A percentile compares a stretch with the other conserved stretches of the same genome.
These are phyloP conservation scores for Pseudozyma tsukubaensis DNA, from an alignment of 1,284 basidiomycete genomes.

Conservation along the genomic window DNA sequence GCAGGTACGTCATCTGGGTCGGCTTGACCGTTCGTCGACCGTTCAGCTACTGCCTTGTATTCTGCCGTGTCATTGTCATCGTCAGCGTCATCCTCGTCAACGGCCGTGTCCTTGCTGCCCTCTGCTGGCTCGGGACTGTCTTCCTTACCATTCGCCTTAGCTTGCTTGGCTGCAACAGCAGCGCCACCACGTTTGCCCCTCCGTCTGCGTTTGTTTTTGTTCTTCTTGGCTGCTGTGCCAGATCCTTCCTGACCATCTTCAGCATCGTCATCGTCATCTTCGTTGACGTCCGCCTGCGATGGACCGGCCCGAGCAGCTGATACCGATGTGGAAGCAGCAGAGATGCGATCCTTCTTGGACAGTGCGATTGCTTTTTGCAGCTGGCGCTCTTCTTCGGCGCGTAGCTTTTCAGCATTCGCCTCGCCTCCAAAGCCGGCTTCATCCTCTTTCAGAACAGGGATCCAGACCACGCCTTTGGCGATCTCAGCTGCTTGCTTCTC, in stretches of 20 bases:
- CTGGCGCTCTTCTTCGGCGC: constrained; percentile 36
- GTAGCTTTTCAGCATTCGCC: constrained; percentile 22
- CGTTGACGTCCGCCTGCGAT: constrained; percentile 11
- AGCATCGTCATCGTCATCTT: constrained; percentile 32
- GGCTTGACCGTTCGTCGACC: constrained; percentile 1
- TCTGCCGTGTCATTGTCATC: constrained; percentile 11
- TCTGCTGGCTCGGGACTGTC: constrained; percentile 47
- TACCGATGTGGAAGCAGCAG: not conserved
- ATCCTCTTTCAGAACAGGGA: constrained; percentile 53
- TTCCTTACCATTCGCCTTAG: constrained; percentile 74
- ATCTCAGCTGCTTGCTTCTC: constrained; percentile 46
- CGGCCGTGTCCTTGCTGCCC: constrained; percentile 69
- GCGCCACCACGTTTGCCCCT: constrained; percentile 62
- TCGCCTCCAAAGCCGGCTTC: constrained; percentile 42
- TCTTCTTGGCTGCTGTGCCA: constrained; percentile 33
- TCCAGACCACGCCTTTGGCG: constrained; percentile 58
- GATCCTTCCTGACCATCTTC: constrained; percentile 25
- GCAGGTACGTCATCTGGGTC: constrained; percentile 1
- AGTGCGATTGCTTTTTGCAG: constrained; percentile 34
- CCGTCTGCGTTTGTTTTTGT: constrained; percentile 56
- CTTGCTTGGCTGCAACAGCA: constrained; percentile 69
- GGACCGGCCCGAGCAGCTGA: not conserved
- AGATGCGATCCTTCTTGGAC: constrained; percentile 19
- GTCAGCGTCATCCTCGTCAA: constrained; percentile 44
- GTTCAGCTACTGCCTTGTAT: not conserved